Evolutionary conservation across 2,329 filamentous ascomycete species (phyloP).

Genomic region (Aspergillus hiratsukae): DNA sequence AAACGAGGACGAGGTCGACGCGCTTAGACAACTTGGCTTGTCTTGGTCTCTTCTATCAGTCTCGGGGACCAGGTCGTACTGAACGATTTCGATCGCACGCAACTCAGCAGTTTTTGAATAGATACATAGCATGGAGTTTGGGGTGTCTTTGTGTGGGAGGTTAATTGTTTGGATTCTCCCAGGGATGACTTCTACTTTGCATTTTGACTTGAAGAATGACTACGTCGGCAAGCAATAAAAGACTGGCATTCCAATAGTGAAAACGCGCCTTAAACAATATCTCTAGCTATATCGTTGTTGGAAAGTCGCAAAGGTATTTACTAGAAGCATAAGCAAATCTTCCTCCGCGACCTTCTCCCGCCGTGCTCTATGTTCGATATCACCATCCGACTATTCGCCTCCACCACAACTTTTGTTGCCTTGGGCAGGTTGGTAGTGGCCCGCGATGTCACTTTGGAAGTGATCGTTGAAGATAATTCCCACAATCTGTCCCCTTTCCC

Average conservation of each 20-base stretch:
- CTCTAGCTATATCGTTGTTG: background rate
- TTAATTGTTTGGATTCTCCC: background rate
- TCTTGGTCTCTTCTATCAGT: background rate
- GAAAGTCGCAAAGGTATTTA: background rate
- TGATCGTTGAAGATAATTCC: background rate
- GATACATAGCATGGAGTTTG: slow-evolving; percentile 30
- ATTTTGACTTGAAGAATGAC: background rate
- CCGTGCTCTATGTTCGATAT: background rate
- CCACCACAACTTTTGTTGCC: background rate
- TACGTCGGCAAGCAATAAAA: background rate
- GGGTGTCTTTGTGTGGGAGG: slow-evolving; percentile 15
- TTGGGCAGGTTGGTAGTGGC: background rate
- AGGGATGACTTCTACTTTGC: background rate
- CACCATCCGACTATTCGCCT: background rate
- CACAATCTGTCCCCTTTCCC: background rate
- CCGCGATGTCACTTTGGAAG: background rate
- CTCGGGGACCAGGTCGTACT: background rate
- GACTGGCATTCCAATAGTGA: background rate
- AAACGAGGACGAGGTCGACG: slow-evolving; percentile 39
- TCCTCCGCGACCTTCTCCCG: background rate
- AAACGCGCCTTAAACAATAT: background rate
- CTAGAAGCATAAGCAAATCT: background rate
- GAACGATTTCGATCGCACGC: background rate
- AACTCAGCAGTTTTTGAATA: slow-evolving; percentile 3
- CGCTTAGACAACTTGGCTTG: slow-evolving; percentile 14